Conservation (phyloP, 2,329 filamentous ascomycete genomes). For the Phoma herbarum region DNA sequence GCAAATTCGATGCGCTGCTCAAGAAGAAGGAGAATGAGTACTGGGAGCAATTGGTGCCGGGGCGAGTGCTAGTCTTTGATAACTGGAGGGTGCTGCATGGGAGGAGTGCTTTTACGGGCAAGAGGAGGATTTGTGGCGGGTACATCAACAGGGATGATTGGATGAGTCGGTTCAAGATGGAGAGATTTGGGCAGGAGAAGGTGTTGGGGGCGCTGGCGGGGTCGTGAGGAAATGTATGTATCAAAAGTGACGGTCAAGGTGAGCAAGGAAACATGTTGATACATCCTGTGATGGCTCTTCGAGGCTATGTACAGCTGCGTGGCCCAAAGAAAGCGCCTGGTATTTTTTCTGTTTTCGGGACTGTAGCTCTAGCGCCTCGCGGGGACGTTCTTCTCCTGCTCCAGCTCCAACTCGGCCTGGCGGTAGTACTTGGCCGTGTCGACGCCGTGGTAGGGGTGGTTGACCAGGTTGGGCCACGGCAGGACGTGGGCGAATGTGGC, state of each 20-base stretch:
- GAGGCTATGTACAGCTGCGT: constrained; percentile 40
- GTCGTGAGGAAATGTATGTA: not conserved
- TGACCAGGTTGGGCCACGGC: constrained; percentile 98
- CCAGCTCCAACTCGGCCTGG: constrained; percentile 92
- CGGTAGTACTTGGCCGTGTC: constrained; percentile 99
- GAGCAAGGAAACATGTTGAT: constrained; percentile 37
- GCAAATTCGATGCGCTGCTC: constrained; percentile 76
- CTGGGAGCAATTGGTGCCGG: constrained; percentile 83
- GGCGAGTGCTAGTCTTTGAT: constrained; percentile 87
- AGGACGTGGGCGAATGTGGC: constrained; percentile 83
- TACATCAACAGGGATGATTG: constrained; percentile 61
- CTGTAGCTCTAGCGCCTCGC: constrained; percentile 13
- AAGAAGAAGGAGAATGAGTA: constrained; percentile 72
- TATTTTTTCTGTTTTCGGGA: constrained; percentile 12
- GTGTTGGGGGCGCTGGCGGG: constrained; percentile 28
- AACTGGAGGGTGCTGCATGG: constrained; percentile 97
- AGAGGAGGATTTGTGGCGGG: constrained; percentile 86
- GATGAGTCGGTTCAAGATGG: constrained; percentile 40
- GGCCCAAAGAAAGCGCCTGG: constrained; percentile 27
- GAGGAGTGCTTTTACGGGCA: constrained; percentile 80
- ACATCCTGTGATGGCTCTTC: constrained; percentile 37
- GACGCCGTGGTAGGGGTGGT: constrained; percentile 86
- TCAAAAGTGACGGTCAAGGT: not conserved
- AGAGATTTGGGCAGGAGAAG: constrained; percentile 20
- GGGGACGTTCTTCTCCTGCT: constrained; percentile 67